Evolutionary conservation across 345 rosid genomes (phyloP).

Genomic region (Eucalyptus pauciflora): DNA sequence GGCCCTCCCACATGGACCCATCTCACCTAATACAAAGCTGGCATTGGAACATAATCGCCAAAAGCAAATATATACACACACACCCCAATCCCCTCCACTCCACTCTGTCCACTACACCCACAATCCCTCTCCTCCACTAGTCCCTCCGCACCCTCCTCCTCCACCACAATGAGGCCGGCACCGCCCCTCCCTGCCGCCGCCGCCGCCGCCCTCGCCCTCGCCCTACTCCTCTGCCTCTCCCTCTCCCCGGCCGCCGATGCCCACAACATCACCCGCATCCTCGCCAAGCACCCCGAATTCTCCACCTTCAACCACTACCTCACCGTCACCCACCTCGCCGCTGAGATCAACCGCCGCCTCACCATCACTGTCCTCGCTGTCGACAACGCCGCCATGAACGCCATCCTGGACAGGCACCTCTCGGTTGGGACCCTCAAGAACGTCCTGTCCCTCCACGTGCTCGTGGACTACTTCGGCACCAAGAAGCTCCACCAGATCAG

Average conservation of each 20-base stretch:
- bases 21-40: slow-evolving; percentile 7
- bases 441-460: slow-evolving; percentile 81
- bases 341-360: slow-evolving; percentile 68
- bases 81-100: background rate
- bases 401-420: slow-evolving; percentile 48
- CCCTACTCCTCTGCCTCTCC: background rate
- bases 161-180: slow-evolving; percentile 5
- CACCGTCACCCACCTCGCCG: slow-evolving; percentile 68
- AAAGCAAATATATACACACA: slow-evolving; percentile 24
- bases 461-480: slow-evolving; percentile 84
- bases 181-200: background rate
- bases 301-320: slow-evolving; percentile 98
- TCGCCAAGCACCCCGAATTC: slow-evolving; percentile 62
- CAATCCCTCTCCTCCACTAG: background rate
- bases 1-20: background rate
- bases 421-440: slow-evolving; percentile 64
- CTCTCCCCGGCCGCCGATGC: slow-evolving; percentile 4
- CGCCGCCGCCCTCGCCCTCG: background rate
- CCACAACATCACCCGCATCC: slow-evolving; percentile 78
- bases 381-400: slow-evolving; percentile 73
- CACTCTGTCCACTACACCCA: background rate
- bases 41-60: slow-evolving; percentile 1
- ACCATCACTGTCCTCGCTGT: slow-evolving; percentile 87
- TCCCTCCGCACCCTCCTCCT: background rate
- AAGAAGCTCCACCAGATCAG: slow-evolving; percentile 88